Conservation (phyloP, 108 stramenopile genomes). For the Pseudonitzschia pungens region DNA sequence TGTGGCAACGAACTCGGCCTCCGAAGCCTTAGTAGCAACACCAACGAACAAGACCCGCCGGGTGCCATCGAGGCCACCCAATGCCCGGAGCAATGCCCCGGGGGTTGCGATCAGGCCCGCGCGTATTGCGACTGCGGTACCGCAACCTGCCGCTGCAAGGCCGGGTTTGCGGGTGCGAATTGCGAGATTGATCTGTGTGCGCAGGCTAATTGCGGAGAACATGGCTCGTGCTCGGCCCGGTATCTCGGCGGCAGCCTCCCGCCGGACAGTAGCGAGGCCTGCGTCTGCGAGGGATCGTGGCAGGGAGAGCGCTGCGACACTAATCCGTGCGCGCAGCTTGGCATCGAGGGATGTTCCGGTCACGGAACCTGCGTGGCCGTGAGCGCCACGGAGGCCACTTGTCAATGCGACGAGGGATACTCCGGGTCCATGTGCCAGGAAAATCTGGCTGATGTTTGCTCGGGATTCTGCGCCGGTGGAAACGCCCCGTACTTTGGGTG, state of each 20-base stretch:
- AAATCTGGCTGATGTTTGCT: slow-evolving; percentile 20
- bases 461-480: slow-evolving; percentile 28
- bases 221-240: slow-evolving; percentile 44
- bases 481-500: slow-evolving; percentile 11
- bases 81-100: slow-evolving; percentile 40
- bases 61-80: slow-evolving; percentile 36
- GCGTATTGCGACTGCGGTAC: slow-evolving; percentile 60
- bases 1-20: not conserved
- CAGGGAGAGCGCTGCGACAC: slow-evolving; percentile 35
- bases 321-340: slow-evolving; percentile 30
- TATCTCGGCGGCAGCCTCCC: slow-evolving; percentile 45
- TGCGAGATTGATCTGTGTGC: slow-evolving; percentile 54
- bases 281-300: slow-evolving; percentile 46
- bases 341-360: slow-evolving; percentile 27
- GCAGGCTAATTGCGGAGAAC: slow-evolving; percentile 45
- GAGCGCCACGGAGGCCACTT: slow-evolving; percentile 16
- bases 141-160: slow-evolving; percentile 47
- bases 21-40: too few species aligned
- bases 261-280: slow-evolving; percentile 18
- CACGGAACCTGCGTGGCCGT: slow-evolving; percentile 36
- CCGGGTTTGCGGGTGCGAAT: slow-evolving; percentile 41
- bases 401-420: slow-evolving; percentile 38
- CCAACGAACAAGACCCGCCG: slow-evolving; percentile 2
- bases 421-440: slow-evolving; percentile 35
- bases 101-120: slow-evolving; percentile 22